Evolutionary conservation across 83 land plant genomes (phyloP).

Genomic region (Isoetes engelmannii): DNA sequence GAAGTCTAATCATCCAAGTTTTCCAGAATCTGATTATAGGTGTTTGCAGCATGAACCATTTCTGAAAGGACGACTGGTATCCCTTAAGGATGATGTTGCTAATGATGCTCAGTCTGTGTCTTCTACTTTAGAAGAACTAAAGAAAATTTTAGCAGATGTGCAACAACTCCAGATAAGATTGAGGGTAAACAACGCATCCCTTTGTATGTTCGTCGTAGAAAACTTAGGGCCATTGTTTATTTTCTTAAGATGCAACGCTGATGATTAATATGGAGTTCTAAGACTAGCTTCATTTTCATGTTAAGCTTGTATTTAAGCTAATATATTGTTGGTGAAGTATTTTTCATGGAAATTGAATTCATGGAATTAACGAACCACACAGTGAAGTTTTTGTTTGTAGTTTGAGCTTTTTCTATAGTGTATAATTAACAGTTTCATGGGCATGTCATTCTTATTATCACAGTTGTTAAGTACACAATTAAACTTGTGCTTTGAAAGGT

Average conservation of each 20-base stretch:
- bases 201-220: constrained; percentile 3
- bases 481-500: constrained; percentile 19
- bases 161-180: constrained; percentile 34
- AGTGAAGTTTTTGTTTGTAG: no score
- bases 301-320: no score
- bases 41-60: constrained; percentile 38
- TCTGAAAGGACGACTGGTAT: constrained; percentile 27
- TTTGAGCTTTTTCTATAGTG: no score
- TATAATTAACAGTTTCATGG: no score
- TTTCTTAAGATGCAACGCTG: no score
- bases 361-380: no score
- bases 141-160: constrained; percentile 26
- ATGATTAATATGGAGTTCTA: no score
- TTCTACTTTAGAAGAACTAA: constrained; percentile 13
- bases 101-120: constrained; percentile 13
- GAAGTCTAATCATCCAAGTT: not conserved
- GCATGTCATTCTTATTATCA: no score
- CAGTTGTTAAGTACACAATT: no score
- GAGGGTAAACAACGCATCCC: constrained; percentile 17
- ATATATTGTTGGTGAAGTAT: no score
- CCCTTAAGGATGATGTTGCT: constrained; percentile 24
- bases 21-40: not conserved
- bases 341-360: no score
- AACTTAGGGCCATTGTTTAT: not conserved
- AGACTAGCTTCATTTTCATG: no score